Evolutionary conservation across 192 early-diverging fungal species (phyloP), one percentile per base, ranked within the genome.

Genomic region (Spizellomyces sp.): DNA sequence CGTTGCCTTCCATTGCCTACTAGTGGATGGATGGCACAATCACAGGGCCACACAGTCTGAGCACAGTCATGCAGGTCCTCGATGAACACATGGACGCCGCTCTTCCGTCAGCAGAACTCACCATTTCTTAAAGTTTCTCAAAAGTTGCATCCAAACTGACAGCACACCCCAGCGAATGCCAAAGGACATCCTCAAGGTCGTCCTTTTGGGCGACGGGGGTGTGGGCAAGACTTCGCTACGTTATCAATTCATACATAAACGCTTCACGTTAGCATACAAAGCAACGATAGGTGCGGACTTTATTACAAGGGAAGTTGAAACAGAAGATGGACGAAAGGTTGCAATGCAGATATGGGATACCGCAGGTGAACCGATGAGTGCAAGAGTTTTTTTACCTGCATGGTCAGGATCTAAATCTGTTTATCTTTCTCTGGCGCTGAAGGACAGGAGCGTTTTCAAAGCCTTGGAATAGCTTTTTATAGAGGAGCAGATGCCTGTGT

Each of bases 321-420:
- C 71, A 9, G 67, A 58, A n/a, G 71, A 66, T 9, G 74, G 71
- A 27, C 10, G 57, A 57, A 59, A 47, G 27, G 73, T 80, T 21
- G 22, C 52, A 8, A 57, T 83, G 64, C 81, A 83, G 64, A 75
- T 83, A 15, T 83, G 81, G 81, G 81, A 83, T 67, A 83, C 81
- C 12, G 81, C 81, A n/a, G 80, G 77, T 75, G 48, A 10, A 57
- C 22, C 7, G 27, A 36, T 36, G 27, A 36, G 27, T 36, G 27
- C 27, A 36, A 36, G 27, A 36, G 27, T 12, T 41, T 41, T 67
- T 22, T 45, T 47, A 8, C 59, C 2, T 19, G 14, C 36, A 17
- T 17, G 17, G 59, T 12, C 12, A 2, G 10, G 12, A 22, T 12
- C 17, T 14, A 61, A 17, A 12, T 2, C 21, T 61, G 50, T 15